Percentiles rank a stretch among this genome's conserved stretches.
These are phyloP conservation scores for Fonsecaea multimorphosa DNA, from an alignment of 2,329 filamentous ascomycete species.

Conservation along the genomic window DNA sequence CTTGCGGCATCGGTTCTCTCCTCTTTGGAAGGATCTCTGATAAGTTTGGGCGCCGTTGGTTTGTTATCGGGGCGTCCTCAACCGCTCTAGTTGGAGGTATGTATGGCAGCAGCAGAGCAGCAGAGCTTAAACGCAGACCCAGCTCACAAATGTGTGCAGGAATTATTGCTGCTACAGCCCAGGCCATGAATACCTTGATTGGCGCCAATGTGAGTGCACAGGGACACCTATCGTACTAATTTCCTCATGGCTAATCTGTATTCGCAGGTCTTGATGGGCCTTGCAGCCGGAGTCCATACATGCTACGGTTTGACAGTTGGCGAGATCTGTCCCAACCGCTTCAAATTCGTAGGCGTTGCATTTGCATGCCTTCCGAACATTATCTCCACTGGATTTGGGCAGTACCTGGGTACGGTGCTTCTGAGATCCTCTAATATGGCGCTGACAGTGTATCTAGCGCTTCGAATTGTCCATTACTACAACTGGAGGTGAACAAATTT, in stretches of 20 bases:
- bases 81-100: conserved; percentile 24
- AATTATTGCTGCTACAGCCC: conserved; percentile 43
- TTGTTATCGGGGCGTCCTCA: conserved; percentile 19
- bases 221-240: background rate
- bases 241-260: background rate
- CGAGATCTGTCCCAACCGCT: conserved; percentile 25
- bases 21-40: conserved; percentile 32
- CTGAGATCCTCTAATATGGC: background rate
- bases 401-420: background rate
- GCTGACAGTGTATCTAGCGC: background rate
- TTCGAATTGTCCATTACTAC: background rate
- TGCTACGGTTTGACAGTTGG: conserved; percentile 19
- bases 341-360: conserved; percentile 12
- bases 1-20: conserved; percentile 21
- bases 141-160: background rate
- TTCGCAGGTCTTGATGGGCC: conserved; percentile 19
- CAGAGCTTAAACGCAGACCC: background rate
- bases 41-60: conserved; percentile 30
- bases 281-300: conserved; percentile 16
- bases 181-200: conserved; percentile 44
- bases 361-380: conserved; percentile 11
- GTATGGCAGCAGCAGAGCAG: background rate
- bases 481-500: conserved; percentile 33
- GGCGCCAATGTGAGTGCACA: conserved; percentile 36
- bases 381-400: conserved; percentile 8